Conservation (phyloP, 768 basidiomycete species). For the Lactarius trivialis region DNA sequence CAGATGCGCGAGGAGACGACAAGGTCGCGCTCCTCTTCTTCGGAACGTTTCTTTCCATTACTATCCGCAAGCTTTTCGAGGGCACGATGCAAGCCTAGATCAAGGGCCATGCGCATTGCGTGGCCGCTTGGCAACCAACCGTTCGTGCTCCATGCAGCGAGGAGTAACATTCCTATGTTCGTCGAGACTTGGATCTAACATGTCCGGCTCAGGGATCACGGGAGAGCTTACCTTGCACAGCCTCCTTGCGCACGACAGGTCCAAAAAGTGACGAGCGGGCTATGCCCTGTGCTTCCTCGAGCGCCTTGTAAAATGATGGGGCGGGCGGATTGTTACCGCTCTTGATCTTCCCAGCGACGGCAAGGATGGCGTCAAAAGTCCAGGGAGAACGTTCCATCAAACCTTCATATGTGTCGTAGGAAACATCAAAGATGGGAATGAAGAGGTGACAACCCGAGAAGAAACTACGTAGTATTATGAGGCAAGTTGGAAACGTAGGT, state of each 20-base stretch:
- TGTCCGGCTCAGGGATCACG: not conserved
- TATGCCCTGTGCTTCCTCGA: conserved; percentile 95
- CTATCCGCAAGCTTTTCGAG: conserved; percentile 85
- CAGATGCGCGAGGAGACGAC: conserved; percentile 91
- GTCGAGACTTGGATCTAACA: not conserved
- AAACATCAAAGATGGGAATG: conserved; percentile 90
- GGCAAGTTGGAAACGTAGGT: conserved; percentile 7
- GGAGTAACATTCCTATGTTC: conserved; percentile 71
- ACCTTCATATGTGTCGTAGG: conserved; percentile 89
- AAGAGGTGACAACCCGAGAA: conserved; percentile 95
- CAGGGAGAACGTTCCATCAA: conserved; percentile 90
- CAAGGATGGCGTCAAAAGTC: conserved; percentile 91
- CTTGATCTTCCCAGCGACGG: conserved; percentile 87
- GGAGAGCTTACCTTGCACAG: conserved; percentile 68
- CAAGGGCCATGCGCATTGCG: conserved; percentile 93
- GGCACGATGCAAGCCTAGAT: conserved; percentile 88
- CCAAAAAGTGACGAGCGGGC: conserved; percentile 91
- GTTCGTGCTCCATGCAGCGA: conserved; percentile 91
- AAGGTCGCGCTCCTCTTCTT: conserved; percentile 84
- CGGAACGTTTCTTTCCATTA: conserved; percentile 52
- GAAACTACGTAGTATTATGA: conserved; percentile 51
- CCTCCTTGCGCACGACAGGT: conserved; percentile 90
- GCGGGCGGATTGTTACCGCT: conserved; percentile 83
- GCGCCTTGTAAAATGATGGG: conserved; percentile 81
- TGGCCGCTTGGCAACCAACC: conserved; percentile 95